Evolutionary conservation across 305 asterid species (phyloP).

Genomic region (Fraxinus sp.): DNA sequence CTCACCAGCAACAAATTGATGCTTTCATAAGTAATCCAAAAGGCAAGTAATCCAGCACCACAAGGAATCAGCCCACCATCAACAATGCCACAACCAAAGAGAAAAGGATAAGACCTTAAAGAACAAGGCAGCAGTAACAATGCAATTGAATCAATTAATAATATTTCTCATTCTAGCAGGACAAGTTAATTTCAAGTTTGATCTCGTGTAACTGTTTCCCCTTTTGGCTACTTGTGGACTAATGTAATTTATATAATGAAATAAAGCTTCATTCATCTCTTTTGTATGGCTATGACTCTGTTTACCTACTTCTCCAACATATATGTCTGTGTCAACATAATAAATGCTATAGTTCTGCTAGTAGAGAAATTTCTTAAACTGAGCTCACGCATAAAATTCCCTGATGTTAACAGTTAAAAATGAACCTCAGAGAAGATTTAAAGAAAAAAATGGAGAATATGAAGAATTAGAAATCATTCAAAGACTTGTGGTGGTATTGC

Average conservation of each 20-base stretch:
- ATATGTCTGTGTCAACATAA: neutral
- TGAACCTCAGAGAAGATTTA: neutral
- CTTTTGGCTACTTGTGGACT: neutral
- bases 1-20: conserved; percentile 99
- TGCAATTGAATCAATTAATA: conserved; percentile 6
- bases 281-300: neutral
- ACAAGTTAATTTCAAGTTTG: neutral
- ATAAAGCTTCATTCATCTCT: neutral
- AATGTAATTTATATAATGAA: neutral
- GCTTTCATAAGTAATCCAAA: conserved; percentile 47
- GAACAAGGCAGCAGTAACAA: neutral
- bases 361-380: neutral
- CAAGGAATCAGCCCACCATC: conserved; percentile 24
- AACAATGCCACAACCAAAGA: conserved; percentile 30
- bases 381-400: neutral
- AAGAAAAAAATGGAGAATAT: neutral
- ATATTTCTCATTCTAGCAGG: neutral
- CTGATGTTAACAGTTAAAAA: neutral
- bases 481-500: neutral
- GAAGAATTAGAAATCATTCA: neutral
- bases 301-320: neutral
- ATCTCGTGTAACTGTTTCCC: neutral
- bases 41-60: conserved; percentile 46
- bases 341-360: neutral
- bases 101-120: conserved; percentile 23